Evolutionary conservation across 2,329 filamentous ascomycete species (phyloP).

Genomic region (Apiospora malaysiana): DNA sequence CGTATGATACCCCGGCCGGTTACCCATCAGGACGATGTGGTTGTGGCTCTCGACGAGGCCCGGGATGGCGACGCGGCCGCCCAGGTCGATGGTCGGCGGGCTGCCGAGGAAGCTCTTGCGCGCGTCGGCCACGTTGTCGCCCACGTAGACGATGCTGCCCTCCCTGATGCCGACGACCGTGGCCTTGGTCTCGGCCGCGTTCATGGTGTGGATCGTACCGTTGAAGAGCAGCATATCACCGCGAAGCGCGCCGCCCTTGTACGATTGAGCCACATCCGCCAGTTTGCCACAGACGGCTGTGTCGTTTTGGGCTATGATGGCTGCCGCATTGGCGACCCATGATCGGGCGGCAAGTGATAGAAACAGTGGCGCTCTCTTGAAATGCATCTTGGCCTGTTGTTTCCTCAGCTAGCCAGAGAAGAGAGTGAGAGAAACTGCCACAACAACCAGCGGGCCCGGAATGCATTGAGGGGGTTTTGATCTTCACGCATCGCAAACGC

Average conservation of each 20-base stretch:
- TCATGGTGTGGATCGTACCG: constrained; percentile 36
- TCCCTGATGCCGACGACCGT: constrained; percentile 34
- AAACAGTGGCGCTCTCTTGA: background rate
- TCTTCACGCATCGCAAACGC: background rate
- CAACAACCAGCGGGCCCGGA: background rate
- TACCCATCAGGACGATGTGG: constrained; percentile 37
- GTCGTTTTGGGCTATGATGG: background rate
- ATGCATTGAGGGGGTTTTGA: background rate
- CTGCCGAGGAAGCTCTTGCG: constrained; percentile 21
- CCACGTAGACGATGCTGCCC: constrained; percentile 35
- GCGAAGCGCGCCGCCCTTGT: constrained; percentile 23
- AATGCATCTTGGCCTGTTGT: background rate
- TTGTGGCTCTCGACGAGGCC: constrained; percentile 39
- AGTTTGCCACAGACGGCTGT: constrained; percentile 1
- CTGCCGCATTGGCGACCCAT: background rate
- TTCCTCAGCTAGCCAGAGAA: background rate
- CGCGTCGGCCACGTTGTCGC: constrained; percentile 31
- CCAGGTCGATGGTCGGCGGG: constrained; percentile 32
- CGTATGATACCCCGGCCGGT: constrained; percentile 37
- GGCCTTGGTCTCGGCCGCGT: constrained; percentile 23
- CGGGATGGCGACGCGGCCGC: constrained; percentile 32
- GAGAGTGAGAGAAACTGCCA: background rate
- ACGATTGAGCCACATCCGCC: constrained; percentile 13
- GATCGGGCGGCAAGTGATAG: background rate
- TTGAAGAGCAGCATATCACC: constrained; percentile 36